These are phyloP conservation scores for Kurtzmaniella quercitrusa DNA, from an alignment of 1,139 yeast species.

Conservation along the genomic window DNA sequence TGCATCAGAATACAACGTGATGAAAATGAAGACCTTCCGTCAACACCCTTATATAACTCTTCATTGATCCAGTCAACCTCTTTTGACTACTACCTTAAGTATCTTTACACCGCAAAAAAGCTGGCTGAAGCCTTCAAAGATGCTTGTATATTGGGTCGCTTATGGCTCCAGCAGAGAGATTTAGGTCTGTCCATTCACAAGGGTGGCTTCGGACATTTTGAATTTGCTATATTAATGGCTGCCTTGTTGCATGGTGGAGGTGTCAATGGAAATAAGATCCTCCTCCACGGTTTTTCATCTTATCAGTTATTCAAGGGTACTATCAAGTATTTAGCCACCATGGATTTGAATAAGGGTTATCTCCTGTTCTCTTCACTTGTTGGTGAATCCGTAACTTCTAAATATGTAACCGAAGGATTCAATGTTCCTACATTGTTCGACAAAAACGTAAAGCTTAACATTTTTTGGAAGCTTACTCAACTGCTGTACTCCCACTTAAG, in stretches of 20 bases:
- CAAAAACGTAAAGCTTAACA: conserved; percentile 67
- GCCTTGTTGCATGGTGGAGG: conserved; percentile 87
- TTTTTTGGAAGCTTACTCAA: conserved; percentile 77
- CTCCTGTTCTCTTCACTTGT: conserved; percentile 61
- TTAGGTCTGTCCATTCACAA: conserved; percentile 56
- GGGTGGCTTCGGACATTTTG: conserved; percentile 92
- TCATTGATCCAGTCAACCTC: conserved; percentile 68
- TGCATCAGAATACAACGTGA: conserved; percentile 63
- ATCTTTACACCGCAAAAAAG: conserved; percentile 69
- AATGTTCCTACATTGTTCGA: conserved; percentile 75
- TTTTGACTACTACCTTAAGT: conserved; percentile 67
- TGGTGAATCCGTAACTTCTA: conserved; percentile 44
- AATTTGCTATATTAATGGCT: conserved; percentile 78
- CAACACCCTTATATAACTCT: conserved; percentile 85
- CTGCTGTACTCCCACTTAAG: conserved; percentile 62
- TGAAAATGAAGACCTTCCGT: conserved; percentile 42
- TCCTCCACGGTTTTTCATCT: conserved; percentile 84
- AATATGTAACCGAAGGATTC: conserved; percentile 52
- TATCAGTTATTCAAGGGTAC: conserved; percentile 91
- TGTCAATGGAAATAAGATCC: conserved; percentile 63
- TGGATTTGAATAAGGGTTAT: conserved; percentile 65
- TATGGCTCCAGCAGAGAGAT: conserved; percentile 90
- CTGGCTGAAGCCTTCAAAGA: conserved; percentile 81
- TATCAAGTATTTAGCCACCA: conserved; percentile 73
- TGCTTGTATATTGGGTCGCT: conserved; percentile 80